Conservation (phyloP, 495 filamentous ascomycete genomes). For the Alectoria sarmentosa region DNA sequence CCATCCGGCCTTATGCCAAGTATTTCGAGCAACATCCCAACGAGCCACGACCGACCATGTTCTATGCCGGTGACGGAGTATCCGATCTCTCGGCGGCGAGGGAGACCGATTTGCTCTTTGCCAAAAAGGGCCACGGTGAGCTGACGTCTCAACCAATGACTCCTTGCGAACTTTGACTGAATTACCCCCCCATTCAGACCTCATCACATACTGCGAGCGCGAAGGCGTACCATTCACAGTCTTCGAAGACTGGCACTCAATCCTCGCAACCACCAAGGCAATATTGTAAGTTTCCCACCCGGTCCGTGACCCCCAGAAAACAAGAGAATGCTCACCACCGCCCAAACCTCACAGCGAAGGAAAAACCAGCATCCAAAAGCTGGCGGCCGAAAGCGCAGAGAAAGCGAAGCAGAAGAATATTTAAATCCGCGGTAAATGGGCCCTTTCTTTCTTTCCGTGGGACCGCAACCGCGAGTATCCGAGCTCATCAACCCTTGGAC, state of each 20-base stretch:
- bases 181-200: constrained; percentile 50
- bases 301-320: background rate
- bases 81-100: constrained; percentile 81
- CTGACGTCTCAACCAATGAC: background rate
- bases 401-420: constrained; percentile 19
- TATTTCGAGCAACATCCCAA: constrained; percentile 47
- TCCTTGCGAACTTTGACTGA: background rate
- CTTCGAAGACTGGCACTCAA: constrained; percentile 72
- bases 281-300: constrained; percentile 38
- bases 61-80: constrained; percentile 89
- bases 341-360: constrained; percentile 21
- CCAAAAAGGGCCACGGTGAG: constrained; percentile 81
- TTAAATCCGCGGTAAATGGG: too few species aligned
- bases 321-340: background rate
- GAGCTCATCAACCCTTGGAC: background rate
- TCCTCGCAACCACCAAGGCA: constrained; percentile 64
- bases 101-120: constrained; percentile 85
- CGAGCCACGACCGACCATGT: constrained; percentile 60
- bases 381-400: constrained; percentile 23
- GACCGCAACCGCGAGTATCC: background rate
- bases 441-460: too few species aligned
- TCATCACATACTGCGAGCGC: constrained; percentile 72
- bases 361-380: constrained; percentile 20
- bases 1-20: constrained; percentile 75
- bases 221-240: constrained; percentile 73